phyloP scores from a whole-genome alignment of 2,329 filamentous ascomycete genomes.

The Ophiocordyceps sinensis region DNA sequence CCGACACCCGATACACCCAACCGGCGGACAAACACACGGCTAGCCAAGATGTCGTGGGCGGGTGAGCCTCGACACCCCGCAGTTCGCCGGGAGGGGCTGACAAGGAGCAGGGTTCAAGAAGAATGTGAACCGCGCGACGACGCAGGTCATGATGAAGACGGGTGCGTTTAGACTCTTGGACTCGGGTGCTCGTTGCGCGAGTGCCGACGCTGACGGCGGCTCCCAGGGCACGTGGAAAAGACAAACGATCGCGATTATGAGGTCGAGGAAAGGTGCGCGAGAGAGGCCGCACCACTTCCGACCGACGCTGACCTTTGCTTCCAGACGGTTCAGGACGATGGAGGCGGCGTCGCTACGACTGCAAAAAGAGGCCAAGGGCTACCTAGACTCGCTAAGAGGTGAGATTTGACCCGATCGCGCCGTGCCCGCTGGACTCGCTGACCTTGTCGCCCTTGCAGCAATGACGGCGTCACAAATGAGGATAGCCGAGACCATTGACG shows the following conservation, averaged over 20 bases:
- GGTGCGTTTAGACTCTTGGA: conserved; percentile 30
- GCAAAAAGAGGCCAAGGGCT: conserved; percentile 97
- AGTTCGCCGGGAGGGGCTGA: conserved; percentile 13
- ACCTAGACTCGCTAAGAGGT: conserved; percentile 90
- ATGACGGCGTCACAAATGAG: conserved; percentile 99
- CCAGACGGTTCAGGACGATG: conserved; percentile 90
- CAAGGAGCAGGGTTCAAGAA: conserved; percentile 45
- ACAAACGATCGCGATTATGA: conserved; percentile 98
- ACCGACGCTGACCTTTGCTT: conserved; percentile 7
- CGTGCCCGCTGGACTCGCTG: neutral
- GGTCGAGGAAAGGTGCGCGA: conserved; percentile 72
- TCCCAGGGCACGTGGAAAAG: conserved; percentile 80
- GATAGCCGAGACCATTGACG: conserved; percentile 97
- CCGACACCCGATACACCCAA: neutral
- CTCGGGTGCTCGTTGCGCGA: neutral
- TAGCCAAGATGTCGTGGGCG: conserved; percentile 53
- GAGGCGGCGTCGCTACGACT: conserved; percentile 82
- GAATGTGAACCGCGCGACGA: conserved; percentile 96
- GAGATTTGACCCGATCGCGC: conserved; percentile 1
- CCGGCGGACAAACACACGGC: neutral
- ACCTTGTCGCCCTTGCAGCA: conserved; percentile 32
- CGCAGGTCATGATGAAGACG: conserved; percentile 99
- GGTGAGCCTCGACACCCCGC: conserved; percentile 29
- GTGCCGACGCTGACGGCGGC: neutral
- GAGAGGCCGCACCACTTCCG: neutral